These are phyloP conservation scores for Salvia miltiorrhiza DNA, from an alignment of 257 asterid genomes.

Conservation along the genomic window DNA sequence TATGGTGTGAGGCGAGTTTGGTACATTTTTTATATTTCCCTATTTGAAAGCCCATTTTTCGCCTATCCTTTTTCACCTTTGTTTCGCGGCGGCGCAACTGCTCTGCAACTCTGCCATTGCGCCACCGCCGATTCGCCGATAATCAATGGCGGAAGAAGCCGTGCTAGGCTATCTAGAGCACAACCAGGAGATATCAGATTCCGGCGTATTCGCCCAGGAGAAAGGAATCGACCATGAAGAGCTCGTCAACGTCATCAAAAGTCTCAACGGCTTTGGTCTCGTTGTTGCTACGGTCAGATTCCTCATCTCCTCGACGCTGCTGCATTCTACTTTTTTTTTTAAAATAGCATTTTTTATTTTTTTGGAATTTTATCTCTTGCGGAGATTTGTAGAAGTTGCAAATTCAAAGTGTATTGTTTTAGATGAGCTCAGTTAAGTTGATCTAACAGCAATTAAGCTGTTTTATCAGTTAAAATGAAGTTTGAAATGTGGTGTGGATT, in stretches of 20 bases:
- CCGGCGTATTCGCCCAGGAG: conserved; percentile 68
- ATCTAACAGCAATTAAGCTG: not conserved
- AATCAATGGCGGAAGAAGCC: conserved; percentile 79
- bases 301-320: not conserved
- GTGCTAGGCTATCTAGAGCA: conserved; percentile 57
- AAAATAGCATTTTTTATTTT: not conserved
- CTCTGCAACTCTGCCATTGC: not conserved
- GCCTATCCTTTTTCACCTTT: not conserved
- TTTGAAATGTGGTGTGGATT: not conserved
- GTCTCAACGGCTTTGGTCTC: conserved; percentile 73
- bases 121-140: not conserved
- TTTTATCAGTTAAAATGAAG: conserved; percentile 1
- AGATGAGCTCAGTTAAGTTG: not conserved
- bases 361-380: not conserved
- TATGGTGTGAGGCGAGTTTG: not conserved
- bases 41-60: not conserved
- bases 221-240: conserved; percentile 75
- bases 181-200: conserved; percentile 58
- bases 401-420: too few relatives aligned
- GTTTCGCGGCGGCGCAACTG: conserved; percentile 17
- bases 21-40: not conserved
- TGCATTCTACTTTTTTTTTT: not conserved
- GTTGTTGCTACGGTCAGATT: conserved; percentile 65
- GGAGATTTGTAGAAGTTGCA: not conserved
- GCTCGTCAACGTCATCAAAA: conserved; percentile 71